These are phyloP conservation scores for Ceratopteris richardii DNA, from an alignment of 75 land plant genomes.

Conservation along the genomic window DNA sequence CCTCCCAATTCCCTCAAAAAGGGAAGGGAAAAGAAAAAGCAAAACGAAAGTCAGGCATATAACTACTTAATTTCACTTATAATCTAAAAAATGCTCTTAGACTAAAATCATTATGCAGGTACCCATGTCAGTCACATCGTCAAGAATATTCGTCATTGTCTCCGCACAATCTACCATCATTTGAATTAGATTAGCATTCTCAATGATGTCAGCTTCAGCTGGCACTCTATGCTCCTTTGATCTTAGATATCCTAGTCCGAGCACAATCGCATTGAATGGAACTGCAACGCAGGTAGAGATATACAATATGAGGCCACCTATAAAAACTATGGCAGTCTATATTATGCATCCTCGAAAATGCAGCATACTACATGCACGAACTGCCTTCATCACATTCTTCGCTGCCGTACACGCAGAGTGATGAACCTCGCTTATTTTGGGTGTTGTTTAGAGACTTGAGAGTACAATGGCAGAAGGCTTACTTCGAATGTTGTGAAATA, in stretches of 20 bases:
- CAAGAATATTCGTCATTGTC: constrained; percentile 45
- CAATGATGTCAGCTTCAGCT: constrained; percentile 9
- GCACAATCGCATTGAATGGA: constrained; percentile 42
- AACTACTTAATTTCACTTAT: too few species aligned
- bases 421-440: too few species aligned
- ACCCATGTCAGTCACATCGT: constrained; percentile 49
- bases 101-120: too few species aligned
- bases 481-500: constrained; percentile 39
- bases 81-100: too few species aligned
- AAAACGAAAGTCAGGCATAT: too few species aligned
- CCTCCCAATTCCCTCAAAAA: constrained; percentile 36
- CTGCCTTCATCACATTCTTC: too few species aligned
- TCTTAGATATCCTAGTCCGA: constrained; percentile 32
- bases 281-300: constrained; percentile 14
- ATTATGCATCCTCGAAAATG: too few species aligned
- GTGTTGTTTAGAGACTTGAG: too few species aligned
- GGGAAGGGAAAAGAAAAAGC: not conserved
- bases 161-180: constrained; percentile 45
- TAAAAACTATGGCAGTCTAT: not conserved
- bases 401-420: too few species aligned
- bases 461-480: not conserved
- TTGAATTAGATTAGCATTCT: constrained; percentile 29
- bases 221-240: constrained; percentile 15
- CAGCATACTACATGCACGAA: too few species aligned
- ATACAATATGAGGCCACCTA: not conserved